These are phyloP conservation scores for Amylocarpus encephaloides DNA, from an alignment of 2,329 filamentous ascomycete species.

Conservation along the genomic window DNA sequence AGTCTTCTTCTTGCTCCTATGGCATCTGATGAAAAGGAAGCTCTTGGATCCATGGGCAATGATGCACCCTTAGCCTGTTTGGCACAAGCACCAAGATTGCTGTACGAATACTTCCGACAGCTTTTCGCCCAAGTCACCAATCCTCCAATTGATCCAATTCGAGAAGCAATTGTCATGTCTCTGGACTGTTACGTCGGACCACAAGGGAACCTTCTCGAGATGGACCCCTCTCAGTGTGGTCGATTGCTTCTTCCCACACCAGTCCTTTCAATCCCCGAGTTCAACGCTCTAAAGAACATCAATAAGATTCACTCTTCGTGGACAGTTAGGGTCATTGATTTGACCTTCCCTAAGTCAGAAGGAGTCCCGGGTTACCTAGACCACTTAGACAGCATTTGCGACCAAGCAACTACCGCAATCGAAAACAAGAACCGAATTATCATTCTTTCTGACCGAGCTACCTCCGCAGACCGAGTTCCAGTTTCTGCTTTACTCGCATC, in stretches of 20 bases:
- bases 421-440: conserved; percentile 79
- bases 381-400: conserved; percentile 82
- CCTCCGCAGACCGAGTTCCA: conserved; percentile 72
- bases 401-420: conserved; percentile 76
- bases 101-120: conserved; percentile 96
- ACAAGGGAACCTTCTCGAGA: conserved; percentile 90
- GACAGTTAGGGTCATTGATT: conserved; percentile 85
- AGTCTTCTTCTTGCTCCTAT: conserved; percentile 87
- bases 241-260: conserved; percentile 82
- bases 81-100: conserved; percentile 78
- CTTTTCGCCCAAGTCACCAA: conserved; percentile 98
- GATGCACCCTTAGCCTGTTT: conserved; percentile 89
- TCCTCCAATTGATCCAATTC: conserved; percentile 92
- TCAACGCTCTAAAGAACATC: conserved; percentile 80
- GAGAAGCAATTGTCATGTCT: conserved; percentile 98
- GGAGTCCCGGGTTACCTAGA: conserved; percentile 79
- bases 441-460: conserved; percentile 82
- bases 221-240: conserved; percentile 83
- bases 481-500: conserved; percentile 84
- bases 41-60: conserved; percentile 95
- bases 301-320: conserved; percentile 66
- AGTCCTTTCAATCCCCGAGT: conserved; percentile 81
- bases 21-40: conserved; percentile 96
- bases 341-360: conserved; percentile 84
- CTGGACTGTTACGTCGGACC: conserved; percentile 93